Percentiles rank a stretch among this genome's conserved stretches.
Conservation (phyloP, 495 filamentous ascomycete genomes). For the Staphylotrichum longicolle region DNA sequence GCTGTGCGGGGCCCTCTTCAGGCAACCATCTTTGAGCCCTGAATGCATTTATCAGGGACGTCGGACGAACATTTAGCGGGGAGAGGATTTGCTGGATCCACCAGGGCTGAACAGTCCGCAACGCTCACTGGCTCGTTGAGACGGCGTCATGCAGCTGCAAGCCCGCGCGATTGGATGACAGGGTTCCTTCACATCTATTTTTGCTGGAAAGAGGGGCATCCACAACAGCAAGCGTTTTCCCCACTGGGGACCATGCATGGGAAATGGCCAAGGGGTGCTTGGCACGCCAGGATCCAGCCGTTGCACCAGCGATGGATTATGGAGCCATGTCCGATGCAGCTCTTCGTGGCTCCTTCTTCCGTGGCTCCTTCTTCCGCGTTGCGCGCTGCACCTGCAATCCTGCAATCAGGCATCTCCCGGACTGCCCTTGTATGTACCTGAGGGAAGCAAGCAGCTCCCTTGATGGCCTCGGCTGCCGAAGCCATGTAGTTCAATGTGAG, state of each 20-base stretch:
- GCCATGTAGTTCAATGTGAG: no score
- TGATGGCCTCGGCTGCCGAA: no score
- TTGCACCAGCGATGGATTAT: neutral
- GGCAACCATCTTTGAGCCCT: neutral
- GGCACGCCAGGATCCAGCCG: slow-evolving; percentile 5
- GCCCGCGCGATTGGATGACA: neutral
- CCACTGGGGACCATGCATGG: neutral
- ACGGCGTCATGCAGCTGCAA: no score
- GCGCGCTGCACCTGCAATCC: no score
- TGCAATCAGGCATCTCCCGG: no score
- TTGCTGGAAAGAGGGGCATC: neutral
- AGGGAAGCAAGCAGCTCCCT: no score
- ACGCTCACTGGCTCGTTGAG: neutral
- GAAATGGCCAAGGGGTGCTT: neutral
- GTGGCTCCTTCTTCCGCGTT: neutral
- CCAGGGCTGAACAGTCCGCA: neutral
- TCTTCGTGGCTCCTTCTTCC: neutral
- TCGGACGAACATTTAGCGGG: neutral
- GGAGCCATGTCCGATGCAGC: neutral
- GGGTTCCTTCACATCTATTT: neutral
- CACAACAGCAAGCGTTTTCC: no score
- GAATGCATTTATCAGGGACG: neutral
- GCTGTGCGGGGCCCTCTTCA: no score
- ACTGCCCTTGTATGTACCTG: no score
- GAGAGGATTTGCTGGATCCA: neutral